Conservation (phyloP, 257 asterid genomes). For the Nicotiana obtusifolia region DNA sequence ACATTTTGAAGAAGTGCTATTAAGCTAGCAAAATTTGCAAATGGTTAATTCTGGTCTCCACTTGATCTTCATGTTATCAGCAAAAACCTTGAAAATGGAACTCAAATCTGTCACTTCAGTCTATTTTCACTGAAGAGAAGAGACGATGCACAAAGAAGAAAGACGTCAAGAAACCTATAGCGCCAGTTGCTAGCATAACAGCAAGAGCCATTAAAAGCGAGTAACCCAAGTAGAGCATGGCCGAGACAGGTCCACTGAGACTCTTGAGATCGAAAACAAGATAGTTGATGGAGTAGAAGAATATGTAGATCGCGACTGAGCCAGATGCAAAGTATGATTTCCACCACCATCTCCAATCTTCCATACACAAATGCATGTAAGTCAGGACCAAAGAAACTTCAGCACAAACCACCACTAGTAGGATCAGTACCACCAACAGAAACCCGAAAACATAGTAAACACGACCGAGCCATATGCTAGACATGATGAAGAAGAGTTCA, state of each 20-base stretch:
- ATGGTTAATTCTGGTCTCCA: neutral
- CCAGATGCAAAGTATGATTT: slow-evolving; percentile 26
- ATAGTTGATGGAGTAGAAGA: slow-evolving; percentile 20
- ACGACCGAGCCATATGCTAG: slow-evolving; percentile 26
- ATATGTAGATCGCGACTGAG: slow-evolving; percentile 18
- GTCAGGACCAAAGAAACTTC: slow-evolving; percentile 23
- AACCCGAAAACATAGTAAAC: slow-evolving; percentile 25
- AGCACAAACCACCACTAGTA: slow-evolving; percentile 18
- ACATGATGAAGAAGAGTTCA: slow-evolving; percentile 26
- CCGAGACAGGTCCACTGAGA: slow-evolving; percentile 21
- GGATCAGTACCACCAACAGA: slow-evolving; percentile 14
- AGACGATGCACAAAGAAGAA: slow-evolving; percentile 20
- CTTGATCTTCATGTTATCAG: neutral
- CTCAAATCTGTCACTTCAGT: neutral
- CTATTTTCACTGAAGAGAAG: slow-evolving; percentile 23
- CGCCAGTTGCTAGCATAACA: slow-evolving; percentile 22
- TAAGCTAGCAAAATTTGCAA: neutral
- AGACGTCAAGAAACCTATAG: slow-evolving; percentile 17
- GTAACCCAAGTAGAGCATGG: slow-evolving; percentile 19
- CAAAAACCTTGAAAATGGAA: neutral
- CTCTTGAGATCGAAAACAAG: slow-evolving; percentile 24
- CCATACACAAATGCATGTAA: slow-evolving; percentile 20
- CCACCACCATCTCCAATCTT: slow-evolving; percentile 29
- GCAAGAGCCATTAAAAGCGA: slow-evolving; percentile 20
- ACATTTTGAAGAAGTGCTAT: neutral